phyloP scores from a whole-genome alignment of 176 grass and related monocot genomes.

The Aegilops tauschii region DNA sequence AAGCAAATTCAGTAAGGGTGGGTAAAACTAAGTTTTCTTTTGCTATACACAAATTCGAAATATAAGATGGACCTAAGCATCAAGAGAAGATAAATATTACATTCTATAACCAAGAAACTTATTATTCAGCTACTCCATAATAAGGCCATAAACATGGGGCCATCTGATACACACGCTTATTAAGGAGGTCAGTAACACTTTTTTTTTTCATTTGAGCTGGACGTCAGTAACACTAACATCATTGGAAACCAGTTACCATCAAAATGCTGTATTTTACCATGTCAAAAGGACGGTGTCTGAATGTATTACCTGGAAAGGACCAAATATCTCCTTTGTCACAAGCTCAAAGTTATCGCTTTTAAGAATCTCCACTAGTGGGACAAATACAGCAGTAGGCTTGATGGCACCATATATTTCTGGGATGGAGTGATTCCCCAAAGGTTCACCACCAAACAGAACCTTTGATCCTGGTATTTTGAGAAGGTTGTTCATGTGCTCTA shows the following conservation, averaged over 20 bases:
- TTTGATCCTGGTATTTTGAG: constrained; percentile 90
- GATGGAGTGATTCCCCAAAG: constrained; percentile 83
- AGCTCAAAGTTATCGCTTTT: constrained; percentile 76
- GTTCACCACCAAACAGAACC: constrained; percentile 85
- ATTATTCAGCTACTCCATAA: background rate
- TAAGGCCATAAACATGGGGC: background rate
- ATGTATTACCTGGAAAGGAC: constrained; percentile 82
- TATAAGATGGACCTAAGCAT: background rate
- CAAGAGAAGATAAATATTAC: background rate
- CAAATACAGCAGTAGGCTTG: constrained; percentile 88
- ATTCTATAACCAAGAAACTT: background rate
- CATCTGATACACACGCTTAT: background rate
- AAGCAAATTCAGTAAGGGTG: background rate
- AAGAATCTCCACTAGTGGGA: constrained; percentile 80
- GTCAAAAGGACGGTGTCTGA: background rate
- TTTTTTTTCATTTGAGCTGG: no score
- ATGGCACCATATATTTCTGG: constrained; percentile 91
- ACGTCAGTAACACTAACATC: background rate
- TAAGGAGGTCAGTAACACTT: background rate
- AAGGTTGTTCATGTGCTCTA: constrained; percentile 68
- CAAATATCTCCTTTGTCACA: constrained; percentile 90
- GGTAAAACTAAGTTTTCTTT: background rate
- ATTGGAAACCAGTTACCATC: no score
- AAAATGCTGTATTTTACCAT: no score
- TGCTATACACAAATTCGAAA: background rate